A percentile compares a stretch with the other conserved stretches of the same genome.
Conservation (phyloP, 768 basidiomycete genomes). For the Gelatoporia subvermispora region DNA sequence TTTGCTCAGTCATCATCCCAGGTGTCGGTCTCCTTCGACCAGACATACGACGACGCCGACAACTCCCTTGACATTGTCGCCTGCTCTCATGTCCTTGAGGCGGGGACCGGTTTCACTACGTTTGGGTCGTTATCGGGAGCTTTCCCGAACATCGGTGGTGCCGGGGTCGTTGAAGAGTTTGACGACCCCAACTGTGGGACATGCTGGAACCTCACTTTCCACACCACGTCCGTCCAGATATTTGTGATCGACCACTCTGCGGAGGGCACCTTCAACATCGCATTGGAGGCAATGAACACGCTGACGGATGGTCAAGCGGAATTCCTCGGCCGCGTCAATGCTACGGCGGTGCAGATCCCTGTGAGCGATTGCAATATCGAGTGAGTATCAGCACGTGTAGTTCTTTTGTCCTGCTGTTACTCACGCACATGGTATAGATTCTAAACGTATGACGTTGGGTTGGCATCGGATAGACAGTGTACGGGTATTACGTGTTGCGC, state of each 20-base stretch:
- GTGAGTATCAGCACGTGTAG: too few relatives aligned
- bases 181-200: conserved; percentile 52
- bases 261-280: conserved; percentile 33
- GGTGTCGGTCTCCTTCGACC: conserved; percentile 38
- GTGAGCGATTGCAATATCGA: too few relatives aligned
- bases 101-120: conserved; percentile 49
- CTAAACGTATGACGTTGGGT: too few relatives aligned
- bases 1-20: conserved; percentile 4
- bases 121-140: conserved; percentile 46
- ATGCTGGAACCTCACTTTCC: conserved; percentile 56
- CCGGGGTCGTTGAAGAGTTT: conserved; percentile 42
- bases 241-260: conserved; percentile 48
- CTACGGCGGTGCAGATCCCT: conserved; percentile 22
- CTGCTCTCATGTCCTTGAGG: conserved; percentile 45
- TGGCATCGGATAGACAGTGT: too few relatives aligned
- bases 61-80: conserved; percentile 39
- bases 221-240: conserved; percentile 30
- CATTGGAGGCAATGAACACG: conserved; percentile 24
- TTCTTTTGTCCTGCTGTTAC: too few relatives aligned
- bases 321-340: conserved; percentile 21
- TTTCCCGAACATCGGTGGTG: conserved; percentile 60
- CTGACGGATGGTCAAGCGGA: conserved; percentile 22
- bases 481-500: too few relatives aligned
- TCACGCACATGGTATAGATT: too few relatives aligned
- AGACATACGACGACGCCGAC: conserved; percentile 43